phyloP scores from a whole-genome alignment of 2,329 filamentous ascomycete species.

The Epicoccum nigrum region DNA sequence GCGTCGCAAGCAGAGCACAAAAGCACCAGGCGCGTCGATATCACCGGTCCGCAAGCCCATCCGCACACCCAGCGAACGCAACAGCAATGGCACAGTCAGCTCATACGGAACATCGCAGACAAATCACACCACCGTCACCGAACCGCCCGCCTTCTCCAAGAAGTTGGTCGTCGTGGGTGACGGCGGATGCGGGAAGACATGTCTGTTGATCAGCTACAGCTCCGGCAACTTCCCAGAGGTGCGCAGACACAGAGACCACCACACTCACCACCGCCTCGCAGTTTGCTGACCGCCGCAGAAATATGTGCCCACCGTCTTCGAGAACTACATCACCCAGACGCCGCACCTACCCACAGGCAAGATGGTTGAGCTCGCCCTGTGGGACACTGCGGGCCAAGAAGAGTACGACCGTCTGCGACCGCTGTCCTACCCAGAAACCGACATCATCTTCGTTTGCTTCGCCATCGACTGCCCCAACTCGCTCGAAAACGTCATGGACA shows the following conservation, averaged over 20 bases:
- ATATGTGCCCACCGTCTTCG: constrained; percentile 99
- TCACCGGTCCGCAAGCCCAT: constrained; percentile 50
- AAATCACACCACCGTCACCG: constrained; percentile 84
- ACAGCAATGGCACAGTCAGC: constrained; percentile 89
- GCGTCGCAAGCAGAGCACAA: constrained; percentile 61
- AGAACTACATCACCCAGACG: constrained; percentile 99
- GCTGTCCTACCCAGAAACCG: constrained; percentile 96
- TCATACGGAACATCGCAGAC: constrained; percentile 79
- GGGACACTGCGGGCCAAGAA: constrained; percentile 98
- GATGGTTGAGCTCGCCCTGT: constrained; percentile 93
- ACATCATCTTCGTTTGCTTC: constrained; percentile 98
- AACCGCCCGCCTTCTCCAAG: constrained; percentile 93
- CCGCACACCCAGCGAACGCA: constrained; percentile 65
- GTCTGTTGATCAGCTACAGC: constrained; percentile 96
- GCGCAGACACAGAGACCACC: constrained; percentile 21
- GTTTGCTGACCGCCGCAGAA: constrained; percentile 65
- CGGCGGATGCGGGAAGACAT: constrained; percentile 98
- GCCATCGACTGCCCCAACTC: constrained; percentile 99
- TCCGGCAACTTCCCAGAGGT: constrained; percentile 99
- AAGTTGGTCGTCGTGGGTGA: constrained; percentile 99
- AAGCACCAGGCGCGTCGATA: constrained; percentile 44
- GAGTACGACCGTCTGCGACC: constrained; percentile 97
- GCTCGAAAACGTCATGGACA: constrained; percentile 97
- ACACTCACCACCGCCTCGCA: no score
- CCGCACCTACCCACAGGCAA: constrained; percentile 87